phyloP scores from a whole-genome alignment of 495 filamentous ascomycete genomes.

The Penicillium coprophilum region DNA sequence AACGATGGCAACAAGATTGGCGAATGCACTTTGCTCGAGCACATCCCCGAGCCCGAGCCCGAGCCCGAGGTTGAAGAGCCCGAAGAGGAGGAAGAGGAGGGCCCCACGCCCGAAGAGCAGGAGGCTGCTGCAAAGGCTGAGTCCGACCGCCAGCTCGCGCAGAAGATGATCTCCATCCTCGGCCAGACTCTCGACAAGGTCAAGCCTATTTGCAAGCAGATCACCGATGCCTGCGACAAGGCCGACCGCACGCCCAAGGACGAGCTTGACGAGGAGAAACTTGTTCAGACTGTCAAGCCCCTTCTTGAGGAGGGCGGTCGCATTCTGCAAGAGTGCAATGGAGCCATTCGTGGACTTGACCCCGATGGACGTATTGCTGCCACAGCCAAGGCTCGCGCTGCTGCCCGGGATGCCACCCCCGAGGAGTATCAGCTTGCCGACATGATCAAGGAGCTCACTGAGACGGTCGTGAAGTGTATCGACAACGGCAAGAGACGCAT shows the following conservation, averaged over 20 bases:
- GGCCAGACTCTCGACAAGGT: constrained; percentile 78
- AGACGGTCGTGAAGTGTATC: constrained; percentile 68
- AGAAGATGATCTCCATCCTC: constrained; percentile 73
- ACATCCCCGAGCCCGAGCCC: constrained; percentile 57
- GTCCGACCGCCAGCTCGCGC: constrained; percentile 71
- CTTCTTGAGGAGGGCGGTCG: constrained; percentile 80
- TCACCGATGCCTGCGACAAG: constrained; percentile 67
- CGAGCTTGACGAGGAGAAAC: constrained; percentile 85
- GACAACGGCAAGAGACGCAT: constrained; percentile 84
- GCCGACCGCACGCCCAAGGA: constrained; percentile 85
- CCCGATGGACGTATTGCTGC: constrained; percentile 82
- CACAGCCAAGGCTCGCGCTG: constrained; percentile 81
- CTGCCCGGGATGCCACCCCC: constrained; percentile 76
- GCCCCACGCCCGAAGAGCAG: constrained; percentile 46
- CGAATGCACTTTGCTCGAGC: constrained; percentile 74
- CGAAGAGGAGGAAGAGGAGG: constrained; percentile 35
- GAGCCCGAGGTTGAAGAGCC: constrained; percentile 17
- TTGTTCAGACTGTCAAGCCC: constrained; percentile 82
- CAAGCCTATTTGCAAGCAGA: constrained; percentile 83
- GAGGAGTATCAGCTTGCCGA: constrained; percentile 88
- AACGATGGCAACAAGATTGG: constrained; percentile 78
- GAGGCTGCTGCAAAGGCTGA: constrained; percentile 59
- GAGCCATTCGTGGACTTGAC: constrained; percentile 84
- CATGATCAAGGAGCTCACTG: constrained; percentile 70
- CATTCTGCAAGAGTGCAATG: constrained; percentile 85